Conservation (phyloP, 2,329 filamentous ascomycete genomes). For the Uncinocarpus reesii region DNA sequence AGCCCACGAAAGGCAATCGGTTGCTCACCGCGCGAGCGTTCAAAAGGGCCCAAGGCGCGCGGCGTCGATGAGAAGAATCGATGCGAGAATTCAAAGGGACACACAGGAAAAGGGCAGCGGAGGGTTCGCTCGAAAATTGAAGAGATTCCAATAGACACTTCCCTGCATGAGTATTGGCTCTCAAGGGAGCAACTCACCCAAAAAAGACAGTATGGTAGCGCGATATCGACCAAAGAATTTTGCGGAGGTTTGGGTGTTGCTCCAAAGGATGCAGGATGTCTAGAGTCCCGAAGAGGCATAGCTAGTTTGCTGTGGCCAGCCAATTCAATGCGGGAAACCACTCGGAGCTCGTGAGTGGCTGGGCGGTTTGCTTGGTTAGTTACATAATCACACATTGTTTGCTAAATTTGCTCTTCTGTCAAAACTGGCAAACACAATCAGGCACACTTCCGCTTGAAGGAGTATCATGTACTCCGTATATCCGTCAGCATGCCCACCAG, state of each 20-base stretch:
- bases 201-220: not conserved
- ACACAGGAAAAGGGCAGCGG: not conserved
- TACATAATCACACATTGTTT: too few relatives aligned
- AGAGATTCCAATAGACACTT: not conserved
- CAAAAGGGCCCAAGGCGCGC: not conserved
- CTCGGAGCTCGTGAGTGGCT: too few relatives aligned
- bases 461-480: too few relatives aligned
- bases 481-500: too few relatives aligned
- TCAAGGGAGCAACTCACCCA: not conserved
- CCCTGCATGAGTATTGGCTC: not conserved
- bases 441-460: too few relatives aligned
- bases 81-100: not conserved
- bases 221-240: not conserved
- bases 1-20: not conserved
- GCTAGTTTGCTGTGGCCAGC: not conserved
- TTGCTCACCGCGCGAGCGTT: not conserved
- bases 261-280: not conserved
- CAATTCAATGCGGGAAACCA: too few relatives aligned
- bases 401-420: too few relatives aligned
- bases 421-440: too few relatives aligned
- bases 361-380: too few relatives aligned
- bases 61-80: not conserved
- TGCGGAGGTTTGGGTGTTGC: slow-evolving; percentile 6
- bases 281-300: slow-evolving; percentile 4
- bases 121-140: not conserved